These are phyloP conservation scores for Elongisporangium anandrum DNA, from an alignment of 352 stramenopile genomes.

Conservation along the genomic window DNA sequence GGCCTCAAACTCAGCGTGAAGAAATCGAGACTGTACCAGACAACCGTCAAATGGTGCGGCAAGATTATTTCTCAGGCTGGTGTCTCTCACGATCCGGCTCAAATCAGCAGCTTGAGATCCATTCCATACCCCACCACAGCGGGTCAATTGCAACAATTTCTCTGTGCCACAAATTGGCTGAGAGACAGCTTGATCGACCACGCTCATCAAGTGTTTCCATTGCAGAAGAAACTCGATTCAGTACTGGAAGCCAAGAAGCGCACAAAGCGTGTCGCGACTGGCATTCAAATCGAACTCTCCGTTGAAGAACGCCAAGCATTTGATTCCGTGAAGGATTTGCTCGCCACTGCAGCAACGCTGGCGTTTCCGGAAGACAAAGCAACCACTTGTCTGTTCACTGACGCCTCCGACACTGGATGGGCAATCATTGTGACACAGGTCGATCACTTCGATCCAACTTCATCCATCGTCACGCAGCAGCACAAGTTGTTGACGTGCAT, in stretches of 20 bases:
- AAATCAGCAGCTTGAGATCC: conserved; percentile 1
- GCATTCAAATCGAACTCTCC: background rate
- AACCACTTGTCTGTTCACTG: conserved; percentile 5
- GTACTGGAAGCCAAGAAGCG: conserved; percentile 1
- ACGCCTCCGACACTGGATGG: conserved; percentile 7
- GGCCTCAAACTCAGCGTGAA: conserved; percentile 11
- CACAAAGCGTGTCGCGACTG: background rate
- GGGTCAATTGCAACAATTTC: conserved; percentile 19
- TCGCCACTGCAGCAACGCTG: background rate
- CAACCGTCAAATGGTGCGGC: conserved; percentile 15
- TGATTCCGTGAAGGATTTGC: background rate
- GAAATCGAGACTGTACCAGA: conserved; percentile 11
- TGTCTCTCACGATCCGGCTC: conserved; percentile 11
- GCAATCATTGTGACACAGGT: conserved; percentile 12
- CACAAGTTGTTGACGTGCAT: conserved; percentile 9
- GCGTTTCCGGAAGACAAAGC: conserved; percentile 1
- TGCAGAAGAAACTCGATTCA: conserved; percentile 10
- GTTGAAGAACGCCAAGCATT: background rate
- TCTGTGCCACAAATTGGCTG: conserved; percentile 18
- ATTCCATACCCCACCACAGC: conserved; percentile 1
- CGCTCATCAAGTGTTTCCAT: conserved; percentile 1
- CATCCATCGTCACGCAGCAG: conserved; percentile 4
- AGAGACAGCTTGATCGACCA: conserved; percentile 15
- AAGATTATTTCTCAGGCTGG: conserved; percentile 10
- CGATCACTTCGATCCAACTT: background rate